phyloP scores from a whole-genome alignment of 192 early-diverging fungal genomes.

The Coemansia sp. region DNA sequence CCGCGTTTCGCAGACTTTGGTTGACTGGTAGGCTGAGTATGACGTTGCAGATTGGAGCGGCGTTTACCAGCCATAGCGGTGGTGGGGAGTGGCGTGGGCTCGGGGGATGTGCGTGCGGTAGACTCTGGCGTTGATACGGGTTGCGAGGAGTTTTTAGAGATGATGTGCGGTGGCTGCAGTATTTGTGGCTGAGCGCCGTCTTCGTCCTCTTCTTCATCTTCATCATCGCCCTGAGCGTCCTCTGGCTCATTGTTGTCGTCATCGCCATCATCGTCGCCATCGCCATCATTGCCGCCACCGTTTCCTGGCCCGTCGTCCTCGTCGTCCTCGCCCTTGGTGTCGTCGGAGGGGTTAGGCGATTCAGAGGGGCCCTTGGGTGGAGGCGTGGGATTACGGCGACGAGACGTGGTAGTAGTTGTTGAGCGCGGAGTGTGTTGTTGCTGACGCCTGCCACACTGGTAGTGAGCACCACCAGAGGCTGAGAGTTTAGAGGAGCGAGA shows the following conservation, averaged over 20 bases:
- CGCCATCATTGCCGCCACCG: slow-evolving; percentile 8
- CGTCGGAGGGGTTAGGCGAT: slow-evolving; percentile 12
- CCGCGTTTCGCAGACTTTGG: slow-evolving; percentile 4
- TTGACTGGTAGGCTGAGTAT: neutral
- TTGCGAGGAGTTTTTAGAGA: neutral
- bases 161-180: slow-evolving; percentile 1
- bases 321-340: slow-evolving; percentile 3
- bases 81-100: slow-evolving; percentile 8
- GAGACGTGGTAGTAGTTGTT: neutral
- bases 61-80: neutral
- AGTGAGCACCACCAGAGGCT: neutral
- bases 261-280: slow-evolving; percentile 11
- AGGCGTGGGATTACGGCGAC: slow-evolving; percentile 12
- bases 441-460: slow-evolving; percentile 4
- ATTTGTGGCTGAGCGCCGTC: slow-evolving; percentile 8
- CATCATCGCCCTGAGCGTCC: slow-evolving; percentile 5
- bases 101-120: slow-evolving; percentile 12
- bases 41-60: neutral
- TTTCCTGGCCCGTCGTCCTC: slow-evolving; percentile 8
- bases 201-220: slow-evolving; percentile 12
- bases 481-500: neutral
- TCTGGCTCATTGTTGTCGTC: slow-evolving; percentile 13
- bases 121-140: slow-evolving; percentile 17
- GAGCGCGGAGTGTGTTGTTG: slow-evolving; percentile 2
- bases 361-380: slow-evolving; percentile 7